Evolutionary conservation across 495 filamentous ascomycete species (phyloP), one percentile per base, ranked within the genome.

Genomic region (Hyaloscypha variabilis): DNA sequence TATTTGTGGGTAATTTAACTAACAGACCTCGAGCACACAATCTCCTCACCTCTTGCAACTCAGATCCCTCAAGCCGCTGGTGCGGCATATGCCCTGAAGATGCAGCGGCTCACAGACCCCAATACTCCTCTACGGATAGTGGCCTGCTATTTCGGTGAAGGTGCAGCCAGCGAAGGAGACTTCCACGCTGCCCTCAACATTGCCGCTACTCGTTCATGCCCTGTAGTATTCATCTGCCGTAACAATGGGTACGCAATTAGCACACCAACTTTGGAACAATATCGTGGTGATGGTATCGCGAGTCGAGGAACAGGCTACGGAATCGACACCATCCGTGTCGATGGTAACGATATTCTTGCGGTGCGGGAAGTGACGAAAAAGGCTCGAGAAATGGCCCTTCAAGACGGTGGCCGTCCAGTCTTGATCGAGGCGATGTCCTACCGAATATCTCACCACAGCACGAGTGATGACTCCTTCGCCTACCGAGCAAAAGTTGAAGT

Each of bases 161-260:
- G 95, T n/a, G 96, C 96, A 14, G 96, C 95, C 17, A 92, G 88
- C 66, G 96, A 98, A 77, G 95, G 96, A 28, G 95, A 99, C 76
- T 99, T 99, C 79, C 95, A 99, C 71, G 95, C 93, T 0, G 96
- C 92, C 0, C 82, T 99, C 29, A 99, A 99, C 73, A 94, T 99
- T 57, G 95, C 95, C 23, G 96, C 95, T 1, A 99, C 95, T 4
- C 83, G 95, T 3, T 89, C 91, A 26, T 97, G 94, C 66, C 95
- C 95, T 0, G 88, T 96, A 13, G 81, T 99, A 36, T 99, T 97
- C 81, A 85, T 99, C 62, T 98, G 96, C 79, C 88, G 96, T 52
- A 99, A 99, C 77, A 99, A 99, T 70, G 95, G 95, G 0, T 99
- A 91, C 72, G 95, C 95, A 19, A 99, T 99, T 62, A 92, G 89